phyloP scores from a whole-genome alignment of 2,329 filamentous ascomycete species.

The Fusarium coffeatum region DNA sequence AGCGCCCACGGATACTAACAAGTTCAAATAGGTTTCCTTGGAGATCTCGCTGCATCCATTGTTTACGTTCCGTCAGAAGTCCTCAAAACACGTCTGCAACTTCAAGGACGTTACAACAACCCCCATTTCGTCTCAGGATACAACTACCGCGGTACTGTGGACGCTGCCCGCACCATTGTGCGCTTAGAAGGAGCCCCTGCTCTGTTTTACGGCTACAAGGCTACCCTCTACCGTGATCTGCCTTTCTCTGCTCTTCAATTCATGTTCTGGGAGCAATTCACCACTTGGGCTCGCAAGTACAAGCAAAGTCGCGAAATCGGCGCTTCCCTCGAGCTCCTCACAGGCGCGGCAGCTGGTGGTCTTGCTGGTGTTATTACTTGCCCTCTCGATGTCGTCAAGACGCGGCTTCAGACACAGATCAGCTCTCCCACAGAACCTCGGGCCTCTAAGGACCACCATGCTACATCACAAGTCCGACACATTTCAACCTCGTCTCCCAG shows the following conservation, averaged over 20 bases:
- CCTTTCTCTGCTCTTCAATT: conserved; percentile 97
- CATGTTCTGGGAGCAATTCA: conserved; percentile 97
- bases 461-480: conserved; percentile 67
- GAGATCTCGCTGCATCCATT: conserved; percentile 90
- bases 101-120: conserved; percentile 96
- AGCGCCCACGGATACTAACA: conserved; percentile 5
- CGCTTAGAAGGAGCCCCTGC: conserved; percentile 84
- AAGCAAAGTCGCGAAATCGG: conserved; percentile 87
- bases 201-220: conserved; percentile 96
- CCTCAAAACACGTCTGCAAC: conserved; percentile 93
- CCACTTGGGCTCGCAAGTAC: conserved; percentile 81
- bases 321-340: conserved; percentile 84
- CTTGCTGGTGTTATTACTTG: conserved; percentile 95
- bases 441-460: conserved; percentile 52
- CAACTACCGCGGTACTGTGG: conserved; percentile 88
- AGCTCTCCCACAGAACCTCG: conserved; percentile 52
- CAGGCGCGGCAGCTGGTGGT: conserved; percentile 88
- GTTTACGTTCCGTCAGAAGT: conserved; percentile 98
- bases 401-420: conserved; percentile 92
- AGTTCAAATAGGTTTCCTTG: conserved; percentile 76
- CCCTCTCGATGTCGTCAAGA: conserved; percentile 97
- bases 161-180: conserved; percentile 88
- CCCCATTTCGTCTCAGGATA: conserved; percentile 94
- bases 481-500: conserved; percentile 94
- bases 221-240: conserved; percentile 91